Evolutionary conservation across 225 moss, liverwort and hornwort species (phyloP), one percentile per base, ranked within the genome.

Genomic region (Marchantia paleacea): DNA sequence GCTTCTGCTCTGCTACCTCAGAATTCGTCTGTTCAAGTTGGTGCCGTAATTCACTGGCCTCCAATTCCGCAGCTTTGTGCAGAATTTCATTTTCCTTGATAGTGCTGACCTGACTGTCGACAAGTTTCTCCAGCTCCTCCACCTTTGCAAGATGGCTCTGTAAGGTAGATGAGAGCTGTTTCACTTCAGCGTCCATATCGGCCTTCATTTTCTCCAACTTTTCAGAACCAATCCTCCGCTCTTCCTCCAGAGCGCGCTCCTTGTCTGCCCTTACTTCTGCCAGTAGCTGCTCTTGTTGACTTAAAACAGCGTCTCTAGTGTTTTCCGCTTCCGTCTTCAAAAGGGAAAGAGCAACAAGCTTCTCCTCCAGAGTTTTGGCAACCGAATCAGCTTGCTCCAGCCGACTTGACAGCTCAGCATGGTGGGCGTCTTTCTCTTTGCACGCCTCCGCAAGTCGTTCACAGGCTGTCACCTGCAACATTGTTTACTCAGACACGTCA

Each of bases 381-480:
- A 60, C 39, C 19, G 47, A 6, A 28, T 83, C 77, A 72, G 78
- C 84, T 52, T 81, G 70, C 30, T 83, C 81, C 57, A 87, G 55
- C 76, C 50, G 69, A 18, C 74, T 58, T 30, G 50, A 66, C 0
- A 81, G 52, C 31, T 78, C 85, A 30, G 15, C 68, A 79, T 69
- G 79, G 66, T 52, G 15, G 3, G 73, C 67, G 53, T 88, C 88
- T 47, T 76, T 89, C 69, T 85, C 86, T 66, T 84, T 82, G 47
- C 84, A 54, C 47, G 81, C 54, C 39, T 61, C 48, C 31, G 86
- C 55, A 50, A 89, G 86, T 64, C 81, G 86, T 70, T 86, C 86
- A 67, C 80, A 84, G 51, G 80, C 72, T 65, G 65, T 75, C 15
- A 82, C 75, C 89, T 89, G 84, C 70, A 60, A 66, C 20, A 54